Base-by-base conservation (phyloP, 139 green algal species). In the Helicosporidium sp. region DNA sequence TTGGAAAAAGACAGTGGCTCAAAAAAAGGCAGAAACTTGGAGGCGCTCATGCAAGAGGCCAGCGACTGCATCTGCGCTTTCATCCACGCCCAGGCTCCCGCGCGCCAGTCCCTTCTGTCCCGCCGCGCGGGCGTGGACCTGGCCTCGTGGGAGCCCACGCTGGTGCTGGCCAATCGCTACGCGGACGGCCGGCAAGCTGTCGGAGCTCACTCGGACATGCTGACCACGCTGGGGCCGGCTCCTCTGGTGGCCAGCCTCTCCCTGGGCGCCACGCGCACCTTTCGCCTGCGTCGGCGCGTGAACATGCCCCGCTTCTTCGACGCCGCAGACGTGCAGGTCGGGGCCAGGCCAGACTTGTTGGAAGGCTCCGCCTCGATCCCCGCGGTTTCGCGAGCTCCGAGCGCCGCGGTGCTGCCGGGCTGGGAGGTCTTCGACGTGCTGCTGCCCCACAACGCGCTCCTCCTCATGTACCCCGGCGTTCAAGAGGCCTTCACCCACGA, bases 401-500 rank as follows among this genome's bases (percentile, higher is more conserved):
- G n/a, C n/a, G 40, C 40, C 16, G 29, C 20, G 7, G 33, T 20
- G 25, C 20, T 20, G 25, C 34, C 26, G 4, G 31, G n/a, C 17
- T 31, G 40, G 13, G 20, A 8, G 12, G 26, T 43, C 20, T 29
- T 55, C n/a, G 57, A 66, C 36, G 20, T 62, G 3, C 6, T 34
- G 27, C 52, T 70, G 29, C 35, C 37, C 6, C 62, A 70, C 57
- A 66, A 66, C 48, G 43, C 40, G 29, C 52, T 70, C 43, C 39
- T 61, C 27, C 36, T 55, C 16, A 49, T 61, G 46, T 55, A 47
- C 48, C 57, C 62, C 7, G 52, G 52, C 1, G 46, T 26, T 17
- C 62, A 70, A 34, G 62, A 70, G 39, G 44, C 41, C 0, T 70
- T 52, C 52, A 48, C 48, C 31, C 62, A 70, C 42, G 28, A 49